Conservation (phyloP, 2,329 filamentous ascomycete genomes). For the Sporothrix phasma region DNA sequence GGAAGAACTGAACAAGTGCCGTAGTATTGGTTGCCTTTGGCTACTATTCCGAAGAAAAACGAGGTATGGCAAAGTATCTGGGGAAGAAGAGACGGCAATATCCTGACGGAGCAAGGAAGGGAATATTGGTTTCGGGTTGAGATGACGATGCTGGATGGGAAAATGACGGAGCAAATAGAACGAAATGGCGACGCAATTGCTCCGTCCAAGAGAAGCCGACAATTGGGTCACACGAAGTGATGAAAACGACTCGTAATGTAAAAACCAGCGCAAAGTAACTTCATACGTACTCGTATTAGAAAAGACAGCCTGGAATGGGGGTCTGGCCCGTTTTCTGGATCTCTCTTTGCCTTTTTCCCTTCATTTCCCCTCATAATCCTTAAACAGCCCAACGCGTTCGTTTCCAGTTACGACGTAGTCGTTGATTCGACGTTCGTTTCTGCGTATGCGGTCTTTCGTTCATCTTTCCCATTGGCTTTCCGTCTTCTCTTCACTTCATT, state of each 20-base stretch:
- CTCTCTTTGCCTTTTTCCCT: background rate
- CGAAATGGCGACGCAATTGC: too few relatives aligned
- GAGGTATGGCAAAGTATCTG: background rate
- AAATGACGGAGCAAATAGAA: background rate
- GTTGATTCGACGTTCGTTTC: too few relatives aligned
- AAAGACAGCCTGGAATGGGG: background rate
- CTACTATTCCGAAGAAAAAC: background rate
- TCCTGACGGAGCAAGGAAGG: too few relatives aligned
- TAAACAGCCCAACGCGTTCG: too few relatives aligned
- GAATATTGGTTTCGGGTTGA: background rate
- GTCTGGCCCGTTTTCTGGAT: background rate
- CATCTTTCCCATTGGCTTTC: background rate
- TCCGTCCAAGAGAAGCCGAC: too few relatives aligned
- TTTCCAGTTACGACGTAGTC: background rate
- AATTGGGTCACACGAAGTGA: too few relatives aligned
- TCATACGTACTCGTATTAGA: too few relatives aligned
- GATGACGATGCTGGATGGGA: background rate
- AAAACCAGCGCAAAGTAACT: background rate
- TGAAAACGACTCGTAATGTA: background rate
- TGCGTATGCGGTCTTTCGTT: too few relatives aligned
- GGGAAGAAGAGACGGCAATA: background rate
- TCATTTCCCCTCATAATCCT: background rate
- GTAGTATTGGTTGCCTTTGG: background rate
- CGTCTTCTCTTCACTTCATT: background rate
- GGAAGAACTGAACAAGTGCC: too few relatives aligned